A percentile compares a stretch with the other conserved stretches of the same genome.
phyloP scores from a whole-genome alignment of 192 early-diverging fungal genomes.

The Backusella mclennaniae region DNA sequence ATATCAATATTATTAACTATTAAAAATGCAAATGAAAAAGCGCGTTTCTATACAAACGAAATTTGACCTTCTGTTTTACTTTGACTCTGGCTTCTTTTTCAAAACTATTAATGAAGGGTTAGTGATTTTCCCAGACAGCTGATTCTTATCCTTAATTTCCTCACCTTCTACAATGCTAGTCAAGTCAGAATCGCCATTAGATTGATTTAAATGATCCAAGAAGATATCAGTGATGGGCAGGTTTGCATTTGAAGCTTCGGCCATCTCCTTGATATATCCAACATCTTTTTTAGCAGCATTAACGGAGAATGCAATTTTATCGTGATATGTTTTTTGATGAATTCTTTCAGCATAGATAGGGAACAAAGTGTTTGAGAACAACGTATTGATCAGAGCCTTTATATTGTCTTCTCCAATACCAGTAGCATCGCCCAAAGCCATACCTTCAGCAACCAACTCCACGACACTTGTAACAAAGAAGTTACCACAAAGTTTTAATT shows the following conservation, averaged over 20 bases:
- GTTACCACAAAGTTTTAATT: constrained; percentile 68
- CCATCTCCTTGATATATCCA: constrained; percentile 39
- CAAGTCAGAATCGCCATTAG: constrained; percentile 21
- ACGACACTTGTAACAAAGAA: constrained; percentile 57
- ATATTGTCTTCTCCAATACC: constrained; percentile 51
- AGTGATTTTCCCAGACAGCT: neutral
- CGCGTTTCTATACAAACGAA: neutral
- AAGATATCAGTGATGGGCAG: constrained; percentile 39
- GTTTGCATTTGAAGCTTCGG: constrained; percentile 27
- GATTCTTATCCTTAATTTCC: neutral
- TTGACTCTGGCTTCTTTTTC: neutral
- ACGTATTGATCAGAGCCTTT: constrained; percentile 46
- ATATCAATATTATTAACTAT: neutral
- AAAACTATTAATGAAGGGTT: neutral
- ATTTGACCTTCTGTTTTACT: neutral
- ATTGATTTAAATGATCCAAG: neutral
- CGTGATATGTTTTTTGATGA: constrained; percentile 31
- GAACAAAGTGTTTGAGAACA: constrained; percentile 49
- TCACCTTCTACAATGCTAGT: constrained; percentile 34
- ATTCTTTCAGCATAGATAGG: constrained; percentile 51
- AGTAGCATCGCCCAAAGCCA: constrained; percentile 53
- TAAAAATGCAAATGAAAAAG: neutral
- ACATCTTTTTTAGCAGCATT: constrained; percentile 46
- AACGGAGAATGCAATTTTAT: constrained; percentile 41
- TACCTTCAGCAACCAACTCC: constrained; percentile 63